These are phyloP conservation scores for Plasmodium blacklocki DNA, from an alignment of 169 alveolate genomes.

Conservation along the genomic window DNA sequence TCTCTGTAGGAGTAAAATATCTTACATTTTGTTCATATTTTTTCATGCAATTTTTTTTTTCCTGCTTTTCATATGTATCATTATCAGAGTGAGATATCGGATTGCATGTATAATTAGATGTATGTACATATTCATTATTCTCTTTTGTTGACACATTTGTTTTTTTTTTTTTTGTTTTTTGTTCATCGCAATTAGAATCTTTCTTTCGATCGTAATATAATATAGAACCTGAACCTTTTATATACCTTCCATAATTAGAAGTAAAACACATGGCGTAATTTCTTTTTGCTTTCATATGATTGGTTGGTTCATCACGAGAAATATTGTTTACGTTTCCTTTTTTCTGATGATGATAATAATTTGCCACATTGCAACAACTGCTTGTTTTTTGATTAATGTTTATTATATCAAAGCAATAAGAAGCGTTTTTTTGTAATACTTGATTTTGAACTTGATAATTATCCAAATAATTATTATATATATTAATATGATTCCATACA, in stretches of 20 bases:
- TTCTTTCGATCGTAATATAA: slow-evolving; percentile 15
- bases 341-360: slow-evolving; percentile 8
- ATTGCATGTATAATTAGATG: neutral
- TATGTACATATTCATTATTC: neutral
- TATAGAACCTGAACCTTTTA: slow-evolving; percentile 74
- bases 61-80: neutral
- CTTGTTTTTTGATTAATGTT: slow-evolving; percentile 26
- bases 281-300: neutral
- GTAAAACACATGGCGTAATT: slow-evolving; percentile 66
- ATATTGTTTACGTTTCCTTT: slow-evolving; percentile 7
- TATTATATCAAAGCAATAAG: slow-evolving; percentile 63
- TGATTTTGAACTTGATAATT: slow-evolving; percentile 4
- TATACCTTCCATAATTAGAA: slow-evolving; percentile 63
- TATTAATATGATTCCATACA: slow-evolving; percentile 11
- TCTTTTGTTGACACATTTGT: neutral
- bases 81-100: neutral
- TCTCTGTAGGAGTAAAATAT: slow-evolving; percentile 71
- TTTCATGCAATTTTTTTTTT: slow-evolving; percentile 12
- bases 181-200: neutral
- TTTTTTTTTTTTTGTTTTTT: neutral
- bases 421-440: slow-evolving; percentile 12
- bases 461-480: slow-evolving; percentile 14
- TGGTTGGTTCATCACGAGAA: neutral
- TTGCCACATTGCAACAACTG: slow-evolving; percentile 28
- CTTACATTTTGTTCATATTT: slow-evolving; percentile 52